Evolutionary conservation across 169 alveolate species (phyloP), one percentile per base, ranked within the genome.

Genomic region (Theileria annulata): DNA sequence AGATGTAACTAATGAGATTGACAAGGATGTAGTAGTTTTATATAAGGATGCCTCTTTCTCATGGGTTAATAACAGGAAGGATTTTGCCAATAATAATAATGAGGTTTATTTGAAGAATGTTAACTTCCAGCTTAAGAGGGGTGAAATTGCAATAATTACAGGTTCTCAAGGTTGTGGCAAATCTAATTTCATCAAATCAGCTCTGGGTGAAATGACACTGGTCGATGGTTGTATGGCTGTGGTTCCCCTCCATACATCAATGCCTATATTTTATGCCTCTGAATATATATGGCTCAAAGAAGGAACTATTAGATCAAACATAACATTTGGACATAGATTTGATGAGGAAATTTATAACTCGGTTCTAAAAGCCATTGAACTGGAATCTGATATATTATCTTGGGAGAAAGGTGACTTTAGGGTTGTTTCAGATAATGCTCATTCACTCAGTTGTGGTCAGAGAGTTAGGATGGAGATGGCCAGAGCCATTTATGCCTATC

Each of bases 401-500:
- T 80, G 88, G 88, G 84, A 10, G 15, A 68, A 75, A 30, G 88
- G 88, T 5, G 87, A 80, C 31, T 2, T 35, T 23, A 76, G 88
- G 23, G 74, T 23, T 59, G 23, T 80, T 23, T 73, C 85, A 9
- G 86, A 80, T 37, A 66, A 80, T 48, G 88, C 80, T 0, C 66
- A 67, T 47, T 75, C 87, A 21, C 70, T 96, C 49, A 89, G 96
- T 77, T 97, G 98, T 68, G 99, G 99, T 0, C 96, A 96, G 77
- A 90, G 95, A n/a, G 97, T 96, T 0, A 87, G 99, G 75, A 77
- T 96, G 5, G 80, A 95, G 73, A 87, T 96, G 58, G 99, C 99
- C 10, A 71, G 99, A 63, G 97, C 98, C 5, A 71, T 96, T 3
- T 96, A 96, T 80, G 90, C 89, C 2, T 81, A 81, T 28, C 1